phyloP scores from a whole-genome alignment of 768 basidiomycete species.

The Suillus cothurnatus region DNA sequence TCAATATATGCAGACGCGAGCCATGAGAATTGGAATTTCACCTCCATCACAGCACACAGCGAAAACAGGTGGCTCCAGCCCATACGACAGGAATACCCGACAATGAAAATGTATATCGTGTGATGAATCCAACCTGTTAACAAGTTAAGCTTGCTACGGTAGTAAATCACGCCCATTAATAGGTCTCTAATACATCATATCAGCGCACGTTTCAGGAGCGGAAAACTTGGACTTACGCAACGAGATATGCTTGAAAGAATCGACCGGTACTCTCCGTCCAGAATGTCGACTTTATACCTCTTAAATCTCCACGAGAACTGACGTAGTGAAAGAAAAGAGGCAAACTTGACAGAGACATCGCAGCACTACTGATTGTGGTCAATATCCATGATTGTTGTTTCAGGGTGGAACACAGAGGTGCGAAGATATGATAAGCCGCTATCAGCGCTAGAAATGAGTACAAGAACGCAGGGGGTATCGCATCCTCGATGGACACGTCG shows the following conservation, averaged over 20 bases:
- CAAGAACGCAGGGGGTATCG: conserved; percentile 22
- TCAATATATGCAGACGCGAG: conserved; percentile 3
- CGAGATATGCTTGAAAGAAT: conserved; percentile 52
- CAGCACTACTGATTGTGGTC: conserved; percentile 40
- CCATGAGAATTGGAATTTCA: conserved; percentile 18
- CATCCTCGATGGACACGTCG: conserved; percentile 1
- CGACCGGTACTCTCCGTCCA: conserved; percentile 30
- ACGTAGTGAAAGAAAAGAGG: conserved; percentile 40
- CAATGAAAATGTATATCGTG: conserved; percentile 42
- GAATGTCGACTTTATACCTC: conserved; percentile 23
- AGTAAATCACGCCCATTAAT: conserved; percentile 45
- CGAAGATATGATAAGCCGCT: conserved; percentile 32
- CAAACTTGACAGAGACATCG: conserved; percentile 44
- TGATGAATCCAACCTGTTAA: conserved; percentile 61
- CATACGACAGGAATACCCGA: conserved; percentile 39
- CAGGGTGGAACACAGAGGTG: conserved; percentile 32
- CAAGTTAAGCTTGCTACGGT: conserved; percentile 48
- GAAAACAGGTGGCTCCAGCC: conserved; percentile 46
- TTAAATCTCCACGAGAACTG: conserved; percentile 27
- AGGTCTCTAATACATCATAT: conserved; percentile 40
- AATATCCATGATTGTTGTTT: conserved; percentile 53
- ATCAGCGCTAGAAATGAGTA: conserved; percentile 20
- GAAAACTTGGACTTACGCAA: conserved; percentile 28
- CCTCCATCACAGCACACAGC: conserved; percentile 51
- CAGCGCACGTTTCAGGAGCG: conserved; percentile 8